Conservation (phyloP, 306 rosid genomes). For the Vigna nakashimae region DNA sequence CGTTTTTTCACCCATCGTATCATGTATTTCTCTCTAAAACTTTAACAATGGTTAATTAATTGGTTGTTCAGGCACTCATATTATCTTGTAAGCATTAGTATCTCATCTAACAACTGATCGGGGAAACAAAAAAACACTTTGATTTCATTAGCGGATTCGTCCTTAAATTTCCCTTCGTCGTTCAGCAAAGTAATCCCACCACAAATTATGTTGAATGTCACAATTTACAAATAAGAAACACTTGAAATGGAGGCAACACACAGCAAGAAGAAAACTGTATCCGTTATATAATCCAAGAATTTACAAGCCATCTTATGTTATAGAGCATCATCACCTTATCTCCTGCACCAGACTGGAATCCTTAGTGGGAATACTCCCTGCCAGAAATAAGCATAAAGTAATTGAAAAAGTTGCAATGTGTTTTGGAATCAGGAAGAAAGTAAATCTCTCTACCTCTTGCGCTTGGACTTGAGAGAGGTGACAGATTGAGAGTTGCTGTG, state of each 20-base stretch:
- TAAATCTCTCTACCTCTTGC: slow-evolving; percentile 71
- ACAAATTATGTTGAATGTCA: neutral
- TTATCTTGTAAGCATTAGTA: neutral
- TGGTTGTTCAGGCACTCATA: neutral
- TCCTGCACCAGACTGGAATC: slow-evolving; percentile 24
- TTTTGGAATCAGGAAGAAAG: slow-evolving; percentile 9
- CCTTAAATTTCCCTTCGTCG: neutral
- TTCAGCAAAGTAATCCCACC: neutral
- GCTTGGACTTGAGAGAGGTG: slow-evolving; percentile 94
- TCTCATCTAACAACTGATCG: neutral
- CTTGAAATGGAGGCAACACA: slow-evolving; percentile 37
- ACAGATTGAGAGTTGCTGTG: slow-evolving; percentile 96
- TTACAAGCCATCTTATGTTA: slow-evolving; percentile 38
- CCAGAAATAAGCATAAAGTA: slow-evolving; percentile 39
- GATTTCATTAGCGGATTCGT: neutral
- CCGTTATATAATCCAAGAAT: slow-evolving; percentile 35
- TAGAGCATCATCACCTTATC: slow-evolving; percentile 19
- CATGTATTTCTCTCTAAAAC: neutral
- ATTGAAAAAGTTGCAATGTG: slow-evolving; percentile 25
- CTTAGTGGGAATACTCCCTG: slow-evolving; percentile 35
- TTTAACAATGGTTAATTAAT: neutral
- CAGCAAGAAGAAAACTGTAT: slow-evolving; percentile 23
- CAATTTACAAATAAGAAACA: slow-evolving; percentile 46
- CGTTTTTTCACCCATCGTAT: neutral
- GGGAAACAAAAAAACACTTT: neutral